phyloP scores from a whole-genome alignment of 164 flowering plant species.

The Annona cherimola region DNA sequence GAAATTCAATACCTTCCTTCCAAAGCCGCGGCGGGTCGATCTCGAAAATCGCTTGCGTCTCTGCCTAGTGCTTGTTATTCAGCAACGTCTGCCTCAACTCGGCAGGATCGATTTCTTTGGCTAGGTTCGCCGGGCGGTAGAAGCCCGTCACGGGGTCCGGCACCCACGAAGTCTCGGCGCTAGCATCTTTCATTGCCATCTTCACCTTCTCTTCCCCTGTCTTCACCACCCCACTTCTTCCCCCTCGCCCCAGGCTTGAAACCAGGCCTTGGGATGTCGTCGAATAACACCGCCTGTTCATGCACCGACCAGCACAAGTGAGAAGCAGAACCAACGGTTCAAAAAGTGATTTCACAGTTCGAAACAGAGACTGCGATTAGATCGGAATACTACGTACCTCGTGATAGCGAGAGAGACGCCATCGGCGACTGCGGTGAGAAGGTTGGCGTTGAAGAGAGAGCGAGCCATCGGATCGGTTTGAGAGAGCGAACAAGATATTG shows the following conservation, averaged over 20 bases:
- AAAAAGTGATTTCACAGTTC: not conserved
- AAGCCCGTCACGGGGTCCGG: conserved; percentile 14
- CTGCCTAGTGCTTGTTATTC: not conserved
- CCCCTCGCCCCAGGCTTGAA: not conserved
- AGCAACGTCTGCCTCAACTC: conserved; percentile 5
- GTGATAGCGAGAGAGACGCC: not conserved
- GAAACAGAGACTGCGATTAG: not conserved
- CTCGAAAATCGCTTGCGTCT: too few relatives aligned
- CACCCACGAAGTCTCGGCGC: conserved; percentile 8
- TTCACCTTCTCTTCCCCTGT: conserved; percentile 3
- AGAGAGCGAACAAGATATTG: not conserved
- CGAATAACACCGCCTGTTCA: conserved; percentile 3
- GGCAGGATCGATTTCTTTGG: conserved; percentile 1
- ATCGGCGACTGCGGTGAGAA: not conserved
- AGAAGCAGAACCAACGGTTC: not conserved
- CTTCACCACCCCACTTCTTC: not conserved
- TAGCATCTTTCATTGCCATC: not conserved
- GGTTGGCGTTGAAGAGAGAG: not conserved
- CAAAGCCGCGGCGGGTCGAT: too few relatives aligned
- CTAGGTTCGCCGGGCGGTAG: conserved; percentile 8
- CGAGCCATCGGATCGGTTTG: conserved; percentile 1
- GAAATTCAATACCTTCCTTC: too few relatives aligned
- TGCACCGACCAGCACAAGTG: not conserved
- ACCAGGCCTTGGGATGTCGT: not conserved
- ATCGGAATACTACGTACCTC: not conserved